Base-by-base conservation (phyloP, 2,329 filamentous ascomycete species). In the Venturia pyrina region DNA sequence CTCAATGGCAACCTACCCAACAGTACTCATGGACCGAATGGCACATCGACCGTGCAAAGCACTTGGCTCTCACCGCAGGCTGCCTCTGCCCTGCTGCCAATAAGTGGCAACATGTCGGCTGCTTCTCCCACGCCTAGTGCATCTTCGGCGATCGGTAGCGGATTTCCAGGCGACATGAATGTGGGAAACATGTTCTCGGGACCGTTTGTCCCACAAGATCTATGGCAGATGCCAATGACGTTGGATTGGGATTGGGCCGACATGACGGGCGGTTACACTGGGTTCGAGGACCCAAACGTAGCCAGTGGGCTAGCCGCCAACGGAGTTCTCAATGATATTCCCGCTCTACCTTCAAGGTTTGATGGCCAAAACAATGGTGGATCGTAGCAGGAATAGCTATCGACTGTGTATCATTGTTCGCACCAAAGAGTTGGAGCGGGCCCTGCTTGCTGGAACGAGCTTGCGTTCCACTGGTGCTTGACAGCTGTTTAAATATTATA, bases 141-240 rank as follows among this genome's bases (percentile, higher is more conserved):
- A 50, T 64, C 62, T 19, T 48, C 62, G 13, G 62, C 44, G 10
- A 56, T 40, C 10, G 44, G 34, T 13, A 64, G 53, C 32, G 53
- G 53, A 2, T 37, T 59, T 6, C 53, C 53, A 59, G 32, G 28
- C 19, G 60, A 50, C 13, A 40, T 69, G 10, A 70, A 71, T 19
- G 74, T 77, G 71, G 72, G 73, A 21, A 68, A 68, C 13, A 74
- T 81, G 21, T 92, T 93, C 73, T 89, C 93, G 72, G 90, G 96
- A 70, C 93, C 93, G 0, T 89, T 96, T 72, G 86, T 98, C 28
- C 93, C 95, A 5, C 91, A 93, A 71, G 95, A 98, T 77, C 78
- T 98, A 34, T 99, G 95, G 87, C 89, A 93, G 75, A 88, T 98
- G 85, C 93, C 93, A 1, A 96, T 96, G 88, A 96, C 91, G 2